A percentile compares a stretch with the other conserved stretches of the same genome.
These are phyloP conservation scores for Chlorella sorokiniana DNA, from an alignment of 139 green algal species.

Conservation along the genomic window DNA sequence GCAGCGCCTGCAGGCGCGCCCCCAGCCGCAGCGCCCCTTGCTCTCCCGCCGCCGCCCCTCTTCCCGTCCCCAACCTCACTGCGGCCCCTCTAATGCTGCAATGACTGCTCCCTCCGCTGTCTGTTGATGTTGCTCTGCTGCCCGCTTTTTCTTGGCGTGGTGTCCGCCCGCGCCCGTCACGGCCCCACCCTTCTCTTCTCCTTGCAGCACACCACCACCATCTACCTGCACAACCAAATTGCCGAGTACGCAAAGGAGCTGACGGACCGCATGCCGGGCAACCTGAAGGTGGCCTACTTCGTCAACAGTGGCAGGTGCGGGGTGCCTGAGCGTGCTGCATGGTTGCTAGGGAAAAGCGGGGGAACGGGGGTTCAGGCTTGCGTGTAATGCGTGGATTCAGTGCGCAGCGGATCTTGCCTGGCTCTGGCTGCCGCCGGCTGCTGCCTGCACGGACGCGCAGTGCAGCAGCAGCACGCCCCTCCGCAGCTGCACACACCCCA, in stretches of 20 bases:
- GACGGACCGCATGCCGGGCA: conserved; percentile 58
- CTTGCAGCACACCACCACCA: conserved; percentile 78
- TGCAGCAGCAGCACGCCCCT: no score
- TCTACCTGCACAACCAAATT: conserved; percentile 78
- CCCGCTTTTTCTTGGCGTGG: no score
- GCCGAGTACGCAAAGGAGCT: conserved; percentile 70
- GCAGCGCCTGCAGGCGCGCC: conserved; percentile 34
- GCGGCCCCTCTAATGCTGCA: neutral
- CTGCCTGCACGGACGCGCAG: no score
- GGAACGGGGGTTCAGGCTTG: no score
- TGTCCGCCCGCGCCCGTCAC: no score
- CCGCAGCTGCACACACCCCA: no score
- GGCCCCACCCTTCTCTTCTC: neutral
- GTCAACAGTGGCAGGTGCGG: conserved; percentile 67
- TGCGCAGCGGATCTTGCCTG: no score
- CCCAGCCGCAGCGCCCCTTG: neutral
- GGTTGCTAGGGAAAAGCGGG: no score
- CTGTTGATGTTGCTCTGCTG: no score
- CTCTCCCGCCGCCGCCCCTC: neutral
- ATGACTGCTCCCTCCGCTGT: neutral
- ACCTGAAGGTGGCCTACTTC: conserved; percentile 80
- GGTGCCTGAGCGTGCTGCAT: no score
- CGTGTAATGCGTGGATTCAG: no score
- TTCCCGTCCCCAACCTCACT: neutral
- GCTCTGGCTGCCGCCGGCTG: no score